A percentile compares a stretch with the other conserved stretches of the same genome.
phyloP scores from a whole-genome alignment of 148 eudicot genomes.

The Linanthus parryae region DNA sequence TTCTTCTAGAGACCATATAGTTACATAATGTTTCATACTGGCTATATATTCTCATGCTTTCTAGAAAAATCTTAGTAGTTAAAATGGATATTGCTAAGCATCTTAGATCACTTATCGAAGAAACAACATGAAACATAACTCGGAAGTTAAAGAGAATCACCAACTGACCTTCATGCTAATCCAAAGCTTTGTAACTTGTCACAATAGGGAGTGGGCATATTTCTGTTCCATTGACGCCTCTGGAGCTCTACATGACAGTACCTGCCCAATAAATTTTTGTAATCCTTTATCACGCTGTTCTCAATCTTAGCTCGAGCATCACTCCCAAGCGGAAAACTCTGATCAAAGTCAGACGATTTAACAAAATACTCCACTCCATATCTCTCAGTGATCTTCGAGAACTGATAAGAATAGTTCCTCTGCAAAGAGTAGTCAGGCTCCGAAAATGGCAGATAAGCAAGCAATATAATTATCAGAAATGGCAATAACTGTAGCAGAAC shows the following conservation, averaged over 20 bases:
- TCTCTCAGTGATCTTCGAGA: conserved; percentile 51
- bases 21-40: too few relatives aligned
- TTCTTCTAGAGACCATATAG: too few relatives aligned
- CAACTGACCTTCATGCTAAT: conserved; percentile 54
- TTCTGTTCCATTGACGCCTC: conserved; percentile 90
- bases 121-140: too few relatives aligned
- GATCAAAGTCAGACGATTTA: conserved; percentile 69
- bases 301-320: conserved; percentile 57
- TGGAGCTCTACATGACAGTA: conserved; percentile 89
- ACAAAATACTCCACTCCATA: conserved; percentile 71
- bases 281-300: conserved; percentile 61
- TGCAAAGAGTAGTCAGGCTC: conserved; percentile 96
- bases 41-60: too few relatives aligned
- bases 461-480: conserved; percentile 68
- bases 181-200: conserved; percentile 66
- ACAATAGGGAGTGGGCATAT: conserved; percentile 80
- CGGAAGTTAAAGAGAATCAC: conserved; percentile 3
- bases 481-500: conserved; percentile 71
- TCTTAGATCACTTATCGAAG: too few relatives aligned
- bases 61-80: too few relatives aligned
- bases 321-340: conserved; percentile 59
- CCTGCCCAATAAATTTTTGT: conserved; percentile 76
- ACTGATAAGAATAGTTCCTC: conserved; percentile 68
- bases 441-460: conserved; percentile 80
- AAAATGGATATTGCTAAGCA: too few relatives aligned